Conservation (phyloP, 495 filamentous ascomycete genomes). For the Penicillium salamii region DNA sequence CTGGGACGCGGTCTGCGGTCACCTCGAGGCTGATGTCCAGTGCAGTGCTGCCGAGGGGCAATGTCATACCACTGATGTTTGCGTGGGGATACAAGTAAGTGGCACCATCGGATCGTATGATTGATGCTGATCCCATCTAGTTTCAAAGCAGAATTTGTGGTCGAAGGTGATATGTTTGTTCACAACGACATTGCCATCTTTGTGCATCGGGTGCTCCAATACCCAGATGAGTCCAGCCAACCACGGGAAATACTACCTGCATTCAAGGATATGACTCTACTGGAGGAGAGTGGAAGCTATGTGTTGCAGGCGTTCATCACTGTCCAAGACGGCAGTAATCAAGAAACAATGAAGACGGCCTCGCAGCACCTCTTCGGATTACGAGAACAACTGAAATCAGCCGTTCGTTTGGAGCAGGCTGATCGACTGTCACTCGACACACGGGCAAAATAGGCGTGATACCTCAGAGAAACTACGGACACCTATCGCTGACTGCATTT, state of each 20-base stretch:
- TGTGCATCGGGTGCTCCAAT: conserved; percentile 46
- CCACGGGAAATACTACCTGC: conserved; percentile 34
- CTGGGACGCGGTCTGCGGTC: conserved; percentile 44
- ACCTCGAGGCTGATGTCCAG: conserved; percentile 48
- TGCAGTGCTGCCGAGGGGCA: conserved; percentile 39
- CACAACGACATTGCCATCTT: conserved; percentile 47
- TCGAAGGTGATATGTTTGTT: conserved; percentile 49
- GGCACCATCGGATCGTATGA: conserved; percentile 19
- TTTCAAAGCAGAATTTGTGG: conserved; percentile 46
- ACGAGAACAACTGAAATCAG: conserved; percentile 60
- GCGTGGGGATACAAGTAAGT: conserved; percentile 52
- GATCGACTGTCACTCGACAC: conserved; percentile 67
- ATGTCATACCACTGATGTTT: conserved; percentile 46
- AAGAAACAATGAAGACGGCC: conserved; percentile 53
- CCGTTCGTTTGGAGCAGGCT: conserved; percentile 59
- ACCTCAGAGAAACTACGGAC: background rate
- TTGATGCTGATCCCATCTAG: conserved; percentile 28
- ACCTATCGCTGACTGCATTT: background rate
- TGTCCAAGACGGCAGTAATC: conserved; percentile 50
- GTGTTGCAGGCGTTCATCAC: conserved; percentile 48
- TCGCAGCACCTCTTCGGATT: conserved; percentile 58
- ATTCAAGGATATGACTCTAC: conserved; percentile 32
- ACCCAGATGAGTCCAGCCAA: conserved; percentile 27
- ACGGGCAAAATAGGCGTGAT: conserved; percentile 49
- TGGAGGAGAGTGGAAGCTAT: conserved; percentile 50